Base-by-base conservation (phyloP, 2,329 filamentous ascomycete genomes). In the Didymosphaeria variabile region DNA sequence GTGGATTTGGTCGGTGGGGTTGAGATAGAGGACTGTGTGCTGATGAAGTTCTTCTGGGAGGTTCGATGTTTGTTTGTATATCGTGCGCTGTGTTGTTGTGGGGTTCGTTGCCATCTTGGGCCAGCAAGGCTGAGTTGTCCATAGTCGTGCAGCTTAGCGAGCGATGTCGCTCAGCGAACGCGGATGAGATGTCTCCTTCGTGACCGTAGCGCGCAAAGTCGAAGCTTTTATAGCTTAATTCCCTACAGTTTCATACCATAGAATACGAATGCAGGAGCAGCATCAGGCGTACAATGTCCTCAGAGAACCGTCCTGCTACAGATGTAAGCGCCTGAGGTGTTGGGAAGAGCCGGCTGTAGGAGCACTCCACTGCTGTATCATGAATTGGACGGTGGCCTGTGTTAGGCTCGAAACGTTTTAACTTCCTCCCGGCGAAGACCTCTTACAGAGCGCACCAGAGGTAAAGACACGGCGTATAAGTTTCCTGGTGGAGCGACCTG, bases 301-400 rank as follows among this genome's bases (percentile, higher is more conserved):
- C n/a, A 2, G 38, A 17, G 29, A 26, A 23, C 6, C 29, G 40
- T 23, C 31, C 31, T 55, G 42, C 26, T 23, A 46, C 53, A 36
- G 7, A 17, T 12, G 26, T 40, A 55, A 42, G 44, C 31, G 40
- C 53, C 46, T 40, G 53, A 55, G 53, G 53, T 36, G 53, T 36
- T 36, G n/a, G 17, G 29, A 34, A 23, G 40, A 13, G 42, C 13
- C 31, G n/a, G 10, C 7, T 17, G 9, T 15, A 6, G 10, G 8
- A n/a, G 29, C 29, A 17, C 36, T 17, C 2, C 17, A 13, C 17
- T 40, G 15, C 36, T 6, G 13, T 15, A 40, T 2, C 15, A 15
- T 8, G 34, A 36, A 3, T 36, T 36, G 34, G 36, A 40, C 15
- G 36, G 13, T 17, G 36, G 36, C 36, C 13, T 17, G 13, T 17